A percentile compares a stretch with the other conserved stretches of the same genome.
Evolutionary conservation across 192 early-diverging fungal species (phyloP).

Genomic region (Backusella luteola): DNA sequence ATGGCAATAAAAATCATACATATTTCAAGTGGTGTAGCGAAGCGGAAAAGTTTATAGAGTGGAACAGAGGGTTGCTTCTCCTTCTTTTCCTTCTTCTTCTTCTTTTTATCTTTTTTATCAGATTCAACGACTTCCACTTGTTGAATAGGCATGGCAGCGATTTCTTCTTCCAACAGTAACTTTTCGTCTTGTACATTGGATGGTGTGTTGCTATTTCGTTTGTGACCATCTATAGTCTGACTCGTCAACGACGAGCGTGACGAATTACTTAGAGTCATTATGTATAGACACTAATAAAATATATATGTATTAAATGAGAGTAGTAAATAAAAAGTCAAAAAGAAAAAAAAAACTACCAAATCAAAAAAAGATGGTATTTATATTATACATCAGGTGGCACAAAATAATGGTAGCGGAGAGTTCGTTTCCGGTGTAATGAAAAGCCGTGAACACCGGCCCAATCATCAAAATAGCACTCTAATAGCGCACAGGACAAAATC

Average conservation of each 20-base stretch:
- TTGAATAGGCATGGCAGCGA: not conserved
- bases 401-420: slow-evolving; percentile 5
- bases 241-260: slow-evolving; percentile 6
- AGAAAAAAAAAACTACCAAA: not conserved
- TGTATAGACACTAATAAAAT: not conserved
- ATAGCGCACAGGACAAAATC: slow-evolving; percentile 6
- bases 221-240: slow-evolving; percentile 5
- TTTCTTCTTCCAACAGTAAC: slow-evolving; percentile 5
- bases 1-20: slow-evolving; percentile 20
- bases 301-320: not conserved
- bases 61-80: slow-evolving; percentile 50
- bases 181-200: not conserved
- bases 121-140: not conserved
- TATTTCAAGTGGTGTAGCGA: slow-evolving; percentile 35
- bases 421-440: not conserved
- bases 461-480: not conserved
- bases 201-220: not conserved
- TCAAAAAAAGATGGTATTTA: slow-evolving; percentile 4
- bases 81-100: slow-evolving; percentile 31
- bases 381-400: not conserved
- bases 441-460: not conserved
- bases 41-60: slow-evolving; percentile 66
- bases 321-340: not conserved
- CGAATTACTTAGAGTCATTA: slow-evolving; percentile 5
- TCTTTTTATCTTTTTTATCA: not conserved